Conservation (phyloP, 1,139 yeast species). For the Komagataea norvegica region DNA sequence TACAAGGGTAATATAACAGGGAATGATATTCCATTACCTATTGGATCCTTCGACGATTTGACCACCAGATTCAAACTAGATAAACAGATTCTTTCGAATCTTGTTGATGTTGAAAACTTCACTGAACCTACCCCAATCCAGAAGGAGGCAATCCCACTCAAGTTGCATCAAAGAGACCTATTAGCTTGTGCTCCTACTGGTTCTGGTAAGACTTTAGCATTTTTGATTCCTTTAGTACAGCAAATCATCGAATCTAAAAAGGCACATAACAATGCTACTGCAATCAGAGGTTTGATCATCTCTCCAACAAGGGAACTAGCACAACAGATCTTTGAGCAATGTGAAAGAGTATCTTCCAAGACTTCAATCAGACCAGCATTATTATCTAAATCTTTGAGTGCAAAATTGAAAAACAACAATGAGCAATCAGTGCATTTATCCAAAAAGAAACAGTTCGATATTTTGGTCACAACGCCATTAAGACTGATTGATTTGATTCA, state of each 20-base stretch:
- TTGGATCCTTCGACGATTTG: constrained; percentile 83
- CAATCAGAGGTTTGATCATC: constrained; percentile 71
- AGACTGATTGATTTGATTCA: constrained; percentile 71
- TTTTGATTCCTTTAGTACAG: constrained; percentile 71
- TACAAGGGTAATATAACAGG: constrained; percentile 68
- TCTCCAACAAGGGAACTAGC: constrained; percentile 95
- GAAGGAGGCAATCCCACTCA: constrained; percentile 74
- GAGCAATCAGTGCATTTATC: constrained; percentile 31
- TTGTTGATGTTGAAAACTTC: constrained; percentile 59
- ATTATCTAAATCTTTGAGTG: constrained; percentile 71
- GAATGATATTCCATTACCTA: constrained; percentile 76
- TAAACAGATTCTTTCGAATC: constrained; percentile 55
- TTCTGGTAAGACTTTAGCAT: constrained; percentile 89
- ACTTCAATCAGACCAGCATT: constrained; percentile 57
- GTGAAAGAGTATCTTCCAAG: constrained; percentile 49
- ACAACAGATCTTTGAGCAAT: constrained; percentile 72
- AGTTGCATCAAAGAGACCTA: constrained; percentile 59
- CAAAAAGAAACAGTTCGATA: constrained; percentile 63
- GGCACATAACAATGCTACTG: constrained; percentile 29
- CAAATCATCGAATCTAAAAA: constrained; percentile 33
- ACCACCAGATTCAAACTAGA: constrained; percentile 63
- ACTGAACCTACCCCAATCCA: constrained; percentile 90
- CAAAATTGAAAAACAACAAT: constrained; percentile 53
- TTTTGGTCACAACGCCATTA: constrained; percentile 83
- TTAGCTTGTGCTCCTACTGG: constrained; percentile 48